Base-by-base conservation (phyloP, 768 basidiomycete genomes). In the Suillus hirtellus region DNA sequence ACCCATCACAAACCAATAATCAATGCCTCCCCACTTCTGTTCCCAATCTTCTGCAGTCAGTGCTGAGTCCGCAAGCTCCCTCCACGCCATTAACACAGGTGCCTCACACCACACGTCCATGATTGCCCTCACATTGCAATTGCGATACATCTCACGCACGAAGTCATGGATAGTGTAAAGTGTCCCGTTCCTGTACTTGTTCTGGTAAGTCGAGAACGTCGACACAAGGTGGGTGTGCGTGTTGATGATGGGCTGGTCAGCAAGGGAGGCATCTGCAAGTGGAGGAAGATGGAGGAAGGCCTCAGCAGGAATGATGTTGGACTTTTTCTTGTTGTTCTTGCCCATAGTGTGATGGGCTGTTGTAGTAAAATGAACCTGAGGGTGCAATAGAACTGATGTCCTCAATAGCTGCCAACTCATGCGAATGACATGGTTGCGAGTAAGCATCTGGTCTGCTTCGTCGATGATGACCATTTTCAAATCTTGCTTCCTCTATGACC, bases 61-160 rank as follows among this genome's bases (percentile, higher is more conserved):
- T 2, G 90, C 89, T 1, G 87, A 85, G 73, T 92, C 89, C 1
- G 92, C 92, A 50, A 91, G 78, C 64, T 88, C 88, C 67, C 78
- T 84, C 91, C 91, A 93, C 1, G 60, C 64, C 40, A 65, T 76
- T 64, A 77, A 78, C 15, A 92, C 85, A 0, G 92, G 89, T 0
- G 89, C 89, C 69, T 94, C 93, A 67, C 93, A 95, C 89, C 91
- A 95, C 2, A 95, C 93, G 67, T 95, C 93, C 7, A 95, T 86
- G 60, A 95, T 81, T 6, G 86, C 82, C 60, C 84, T 77, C 4
- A 93, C 85, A 43, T 81, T 81, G 35, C 82, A 82, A 11, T 76
- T 84, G 1, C 70, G 73, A 68, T 89, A 92, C 69, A 91, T 71
- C 17, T 78, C 86, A 2, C 82, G 80, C 6, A 89, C 83, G 66